Conservation (phyloP, 2,329 filamentous ascomycete genomes). For the Diplocarpon rosae region DNA sequence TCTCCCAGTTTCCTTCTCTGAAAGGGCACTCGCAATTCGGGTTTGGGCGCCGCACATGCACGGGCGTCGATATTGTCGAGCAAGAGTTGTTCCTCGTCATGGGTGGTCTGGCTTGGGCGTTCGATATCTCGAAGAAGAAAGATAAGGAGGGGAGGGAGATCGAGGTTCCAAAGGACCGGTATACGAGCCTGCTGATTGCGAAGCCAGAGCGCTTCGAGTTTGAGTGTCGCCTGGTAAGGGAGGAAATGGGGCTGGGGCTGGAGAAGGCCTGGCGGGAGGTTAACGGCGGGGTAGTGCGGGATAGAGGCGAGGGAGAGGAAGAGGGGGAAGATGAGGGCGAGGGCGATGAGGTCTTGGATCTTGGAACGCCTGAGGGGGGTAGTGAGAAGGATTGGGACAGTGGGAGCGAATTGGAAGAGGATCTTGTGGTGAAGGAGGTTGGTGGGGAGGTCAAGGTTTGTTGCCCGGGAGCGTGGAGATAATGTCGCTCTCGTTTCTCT, state of each 20-base stretch:
- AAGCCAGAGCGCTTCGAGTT: conserved; percentile 39
- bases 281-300: not conserved
- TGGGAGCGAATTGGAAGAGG: not conserved
- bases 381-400: not conserved
- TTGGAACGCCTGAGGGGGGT: not conserved
- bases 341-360: not conserved
- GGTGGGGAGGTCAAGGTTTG: not conserved
- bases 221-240: conserved; percentile 29
- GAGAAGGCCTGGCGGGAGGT: conserved; percentile 1
- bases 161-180: conserved; percentile 12
- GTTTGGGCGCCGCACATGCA: conserved; percentile 50
- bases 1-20: conserved; percentile 52
- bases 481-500: not conserved
- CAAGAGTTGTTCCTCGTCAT: conserved; percentile 44
- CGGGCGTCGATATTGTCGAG: conserved; percentile 51
- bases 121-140: conserved; percentile 29
- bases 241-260: not conserved
- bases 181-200: conserved; percentile 31
- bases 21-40: conserved; percentile 55
- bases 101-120: conserved; percentile 39
- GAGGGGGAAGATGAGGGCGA: not conserved
- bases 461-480: conserved; percentile 1
- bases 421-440: conserved; percentile 2
- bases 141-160: conserved; percentile 14
- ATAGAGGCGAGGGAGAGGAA: no score